These are phyloP conservation scores for Kwoniella mangroviensis DNA, from an alignment of 768 basidiomycete species.

Conservation along the genomic window DNA sequence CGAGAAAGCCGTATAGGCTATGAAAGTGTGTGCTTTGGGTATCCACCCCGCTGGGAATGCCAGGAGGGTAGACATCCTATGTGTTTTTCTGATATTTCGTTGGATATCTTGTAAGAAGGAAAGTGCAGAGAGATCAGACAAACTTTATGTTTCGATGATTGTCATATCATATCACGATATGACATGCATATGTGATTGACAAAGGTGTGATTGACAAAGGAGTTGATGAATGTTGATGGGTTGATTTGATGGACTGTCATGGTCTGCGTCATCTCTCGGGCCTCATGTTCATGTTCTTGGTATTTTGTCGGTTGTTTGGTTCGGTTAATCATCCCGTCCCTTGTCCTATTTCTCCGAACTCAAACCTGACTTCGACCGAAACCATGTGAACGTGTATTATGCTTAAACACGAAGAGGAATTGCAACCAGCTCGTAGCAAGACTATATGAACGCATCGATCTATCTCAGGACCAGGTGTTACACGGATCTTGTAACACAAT, in stretches of 20 bases:
- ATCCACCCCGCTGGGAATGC: conserved; percentile 64
- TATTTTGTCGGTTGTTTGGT: not conserved
- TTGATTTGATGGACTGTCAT: not conserved
- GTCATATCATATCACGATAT: not conserved
- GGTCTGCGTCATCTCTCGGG: not conserved
- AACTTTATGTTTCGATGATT: not conserved
- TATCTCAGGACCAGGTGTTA: no score
- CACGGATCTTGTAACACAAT: no score
- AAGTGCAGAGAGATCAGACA: not conserved
- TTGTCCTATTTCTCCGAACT: no score
- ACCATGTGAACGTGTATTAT: not conserved
- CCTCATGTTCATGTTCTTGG: not conserved
- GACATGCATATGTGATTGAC: not conserved
- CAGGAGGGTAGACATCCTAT: conserved; percentile 38
- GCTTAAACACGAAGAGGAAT: not conserved
- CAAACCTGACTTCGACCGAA: no score
- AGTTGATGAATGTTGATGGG: not conserved
- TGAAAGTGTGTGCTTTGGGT: conserved; percentile 68
- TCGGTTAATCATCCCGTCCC: not conserved
- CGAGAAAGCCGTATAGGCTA: conserved; percentile 70
- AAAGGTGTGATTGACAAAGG: not conserved
- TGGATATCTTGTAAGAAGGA: not conserved
- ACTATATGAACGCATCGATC: no score
- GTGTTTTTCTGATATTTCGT: not conserved
- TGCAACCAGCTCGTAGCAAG: no score